These are phyloP conservation scores for Alternaria alternata DNA, from an alignment of 2,329 filamentous ascomycete species.

Conservation along the genomic window DNA sequence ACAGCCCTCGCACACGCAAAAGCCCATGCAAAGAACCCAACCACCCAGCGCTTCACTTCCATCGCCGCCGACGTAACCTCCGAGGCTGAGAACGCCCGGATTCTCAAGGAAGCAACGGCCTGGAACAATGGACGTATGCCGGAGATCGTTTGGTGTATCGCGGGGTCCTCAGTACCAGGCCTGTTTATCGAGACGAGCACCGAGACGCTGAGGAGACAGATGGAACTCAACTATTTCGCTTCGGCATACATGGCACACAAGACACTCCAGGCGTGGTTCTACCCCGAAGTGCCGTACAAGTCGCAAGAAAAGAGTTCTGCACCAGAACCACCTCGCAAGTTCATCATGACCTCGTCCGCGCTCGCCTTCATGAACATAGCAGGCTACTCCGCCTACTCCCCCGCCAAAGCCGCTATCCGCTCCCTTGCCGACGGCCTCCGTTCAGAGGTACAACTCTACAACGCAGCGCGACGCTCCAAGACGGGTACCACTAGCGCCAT, in stretches of 20 bases:
- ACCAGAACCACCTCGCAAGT: constrained; percentile 66
- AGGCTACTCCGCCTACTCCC: constrained; percentile 85
- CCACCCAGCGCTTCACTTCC: constrained; percentile 79
- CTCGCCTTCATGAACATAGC: constrained; percentile 77
- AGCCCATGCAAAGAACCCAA: constrained; percentile 70
- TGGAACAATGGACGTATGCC: constrained; percentile 81
- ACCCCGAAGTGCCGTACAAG: constrained; percentile 48
- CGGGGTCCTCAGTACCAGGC: constrained; percentile 75
- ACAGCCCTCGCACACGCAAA: constrained; percentile 72
- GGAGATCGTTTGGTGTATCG: constrained; percentile 91
- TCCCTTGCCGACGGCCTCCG: constrained; percentile 82
- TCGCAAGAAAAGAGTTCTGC: constrained; percentile 35
- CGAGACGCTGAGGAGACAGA: constrained; percentile 74
- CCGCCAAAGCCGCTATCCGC: constrained; percentile 84
- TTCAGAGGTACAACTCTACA: constrained; percentile 87
- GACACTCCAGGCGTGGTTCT: constrained; percentile 77
- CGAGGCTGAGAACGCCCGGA: constrained; percentile 71
- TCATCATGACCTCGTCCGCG: constrained; percentile 86
- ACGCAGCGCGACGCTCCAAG: constrained; percentile 62
- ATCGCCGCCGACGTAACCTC: constrained; percentile 83
- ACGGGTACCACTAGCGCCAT: constrained; percentile 37
- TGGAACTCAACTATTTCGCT: constrained; percentile 93
- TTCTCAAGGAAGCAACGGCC: constrained; percentile 74
- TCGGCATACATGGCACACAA: constrained; percentile 86
- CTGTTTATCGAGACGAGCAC: constrained; percentile 80